Base-by-base conservation (phyloP, 2,329 filamentous ascomycete species). In the Aureobasidium sp. region DNA sequence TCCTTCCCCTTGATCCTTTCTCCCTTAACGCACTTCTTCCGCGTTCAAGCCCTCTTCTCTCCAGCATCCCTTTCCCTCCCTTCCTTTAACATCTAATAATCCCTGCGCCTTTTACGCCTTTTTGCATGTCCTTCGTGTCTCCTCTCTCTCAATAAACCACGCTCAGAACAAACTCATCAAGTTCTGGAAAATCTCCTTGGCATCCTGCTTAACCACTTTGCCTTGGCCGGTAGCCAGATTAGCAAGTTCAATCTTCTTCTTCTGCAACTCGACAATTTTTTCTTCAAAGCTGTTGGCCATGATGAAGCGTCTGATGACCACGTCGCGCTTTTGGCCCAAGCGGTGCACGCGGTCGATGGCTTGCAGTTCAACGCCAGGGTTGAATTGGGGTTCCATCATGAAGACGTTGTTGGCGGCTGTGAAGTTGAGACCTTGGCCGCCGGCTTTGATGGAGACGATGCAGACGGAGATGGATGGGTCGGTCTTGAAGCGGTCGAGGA, bases 371-470 rank as follows among this genome's bases (percentile, higher is more conserved):
- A 92, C 91, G 0, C 91, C 92, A 0, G 94, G 94, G 70, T 99
- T 99, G 78, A 93, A 99, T 71, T 97, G 92, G 5, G 94, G 94
- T 73, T 99, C 94, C 93, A 99, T 97, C 68, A 97, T 89, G 72
- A 94, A 97, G 14, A 95, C 93, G 61, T 84, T 88, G 71, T 86
- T 94, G 36, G 88, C 93, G 0, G 89, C 81, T 0, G 92, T 97
- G 60, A 97, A 78, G 71, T 97, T 97, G 42, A 97, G 85, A 14
- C 93, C 93, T 16, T 97, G 83, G 21, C 94, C 93, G 65, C 93
- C 94, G 0, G 93, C 93, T 70, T 87, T 91, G 74, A 97, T 95
- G 10, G 91, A 96, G 14, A 96, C 91, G 10, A 97, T 83, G 55
- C 97, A 91, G 59, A 96, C 87, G 36, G 86, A 85, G 39, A 96